phyloP scores from a whole-genome alignment of 257 asterid genomes.

The Orobanche coerulescens region DNA sequence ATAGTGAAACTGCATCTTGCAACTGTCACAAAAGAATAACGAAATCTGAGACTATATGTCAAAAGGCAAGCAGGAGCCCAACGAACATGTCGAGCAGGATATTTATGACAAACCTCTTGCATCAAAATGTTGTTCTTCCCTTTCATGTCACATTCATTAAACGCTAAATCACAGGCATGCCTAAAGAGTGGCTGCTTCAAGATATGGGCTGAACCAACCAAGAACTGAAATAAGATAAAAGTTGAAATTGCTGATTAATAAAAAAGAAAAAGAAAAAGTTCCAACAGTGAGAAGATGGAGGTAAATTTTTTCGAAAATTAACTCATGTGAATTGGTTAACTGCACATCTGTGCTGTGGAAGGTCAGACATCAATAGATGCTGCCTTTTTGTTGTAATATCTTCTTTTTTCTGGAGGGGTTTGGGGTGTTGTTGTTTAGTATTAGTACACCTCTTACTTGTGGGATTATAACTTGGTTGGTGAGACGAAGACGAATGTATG shows the following conservation, averaged over 20 bases:
- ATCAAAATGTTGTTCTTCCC: constrained; percentile 42
- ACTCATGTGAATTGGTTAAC: neutral
- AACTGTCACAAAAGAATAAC: constrained; percentile 40
- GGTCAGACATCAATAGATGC: neutral
- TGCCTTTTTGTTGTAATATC: neutral
- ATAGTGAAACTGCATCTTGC: constrained; percentile 41
- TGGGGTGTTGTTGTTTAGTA: no score
- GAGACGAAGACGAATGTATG: neutral
- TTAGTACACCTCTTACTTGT: neutral
- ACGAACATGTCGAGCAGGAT: neutral
- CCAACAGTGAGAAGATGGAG: constrained; percentile 14
- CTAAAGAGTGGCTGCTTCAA: constrained; percentile 70
- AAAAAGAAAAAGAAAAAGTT: no score
- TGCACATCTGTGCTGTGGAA: neutral
- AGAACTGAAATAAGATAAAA: constrained; percentile 54
- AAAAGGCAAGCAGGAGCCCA: neutral
- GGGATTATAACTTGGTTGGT: constrained; percentile 7
- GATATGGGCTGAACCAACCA: constrained; percentile 79
- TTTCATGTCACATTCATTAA: constrained; percentile 43
- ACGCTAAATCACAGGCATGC: constrained; percentile 69
- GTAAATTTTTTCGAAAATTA: neutral
- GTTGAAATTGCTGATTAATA: no score
- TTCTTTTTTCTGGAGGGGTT: neutral
- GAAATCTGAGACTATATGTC: neutral
- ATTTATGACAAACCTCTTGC: constrained; percentile 50